Base-by-base conservation (phyloP, 1,139 yeast genomes). In the Martiniozyma asiatica region DNA sequence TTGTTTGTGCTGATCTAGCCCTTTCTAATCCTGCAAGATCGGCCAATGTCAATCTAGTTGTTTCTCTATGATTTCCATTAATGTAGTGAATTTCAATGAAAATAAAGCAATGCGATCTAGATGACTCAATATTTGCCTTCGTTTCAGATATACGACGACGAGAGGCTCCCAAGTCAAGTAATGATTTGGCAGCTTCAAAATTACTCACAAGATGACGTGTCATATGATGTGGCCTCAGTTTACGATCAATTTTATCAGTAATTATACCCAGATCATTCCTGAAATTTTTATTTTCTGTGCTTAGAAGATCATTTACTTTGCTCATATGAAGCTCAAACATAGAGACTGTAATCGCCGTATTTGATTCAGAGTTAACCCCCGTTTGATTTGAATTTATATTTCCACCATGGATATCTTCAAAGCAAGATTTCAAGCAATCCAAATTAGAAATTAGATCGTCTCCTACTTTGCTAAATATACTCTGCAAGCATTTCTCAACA, bases 1-100 rank as follows among this genome's bases (percentile, higher is more conserved):
- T 51, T 0, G 68, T 61, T 35, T 56, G 55, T 2, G 71, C 61
- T 6, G 51, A 38, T 35, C 62, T 63, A 19, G 63, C 51, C 38
- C 71, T 53, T 43, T 67, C 72, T 6, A 66, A 56, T 2, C 73
- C 71, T 1, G 73, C 71, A 17, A 67, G 41, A 37, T 68, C 73
- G 1, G 65, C 68, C 29, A 68, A 46, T 0, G 66, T 60, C 23
- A 68, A 45, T 31, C 63, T 38, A n/a, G 39, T 27, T 3, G 38
- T 37, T 31, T 33, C 27, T 5, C 41, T 20, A 8, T 30, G 15
- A n/a, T 34, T 37, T 1, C 42, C 47, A 31, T 30, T 24, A 14
- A 35, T 10, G 28, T 35, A 28, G 26, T 37, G 31, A 34, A 41
- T n/a, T 38, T 48, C 48, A 18, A 51, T 36, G 31, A 49, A 47